Percentiles rank a stretch among this genome's conserved stretches.
These are phyloP conservation scores for Nitzschia sp. DNA, from an alignment of 108 stramenopile genomes.

Conservation along the genomic window DNA sequence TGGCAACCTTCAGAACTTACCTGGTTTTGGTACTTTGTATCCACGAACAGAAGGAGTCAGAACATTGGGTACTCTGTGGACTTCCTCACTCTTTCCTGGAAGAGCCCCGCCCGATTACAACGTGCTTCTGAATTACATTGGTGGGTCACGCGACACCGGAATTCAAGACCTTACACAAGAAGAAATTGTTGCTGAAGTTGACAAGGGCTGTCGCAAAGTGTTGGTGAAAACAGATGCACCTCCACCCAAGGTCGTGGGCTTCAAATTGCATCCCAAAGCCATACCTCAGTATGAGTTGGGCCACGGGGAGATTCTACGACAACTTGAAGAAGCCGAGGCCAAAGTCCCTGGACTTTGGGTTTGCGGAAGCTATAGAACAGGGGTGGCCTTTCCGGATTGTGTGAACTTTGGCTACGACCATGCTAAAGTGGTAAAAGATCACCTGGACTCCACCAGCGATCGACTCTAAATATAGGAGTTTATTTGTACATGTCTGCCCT, in stretches of 20 bases:
- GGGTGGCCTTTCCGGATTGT: constrained; percentile 95
- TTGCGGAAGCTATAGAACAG: constrained; percentile 91
- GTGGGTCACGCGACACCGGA: constrained; percentile 89
- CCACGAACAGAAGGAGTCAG: constrained; percentile 86
- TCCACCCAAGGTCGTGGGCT: constrained; percentile 76
- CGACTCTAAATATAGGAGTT: too few species aligned
- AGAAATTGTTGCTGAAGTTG: constrained; percentile 86
- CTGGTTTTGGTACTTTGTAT: constrained; percentile 90
- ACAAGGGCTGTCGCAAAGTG: constrained; percentile 80
- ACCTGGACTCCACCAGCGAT: constrained; percentile 36
- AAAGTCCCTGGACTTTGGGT: constrained; percentile 75
- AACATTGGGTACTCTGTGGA: constrained; percentile 92
- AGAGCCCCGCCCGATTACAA: constrained; percentile 86
- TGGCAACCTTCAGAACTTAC: constrained; percentile 68
- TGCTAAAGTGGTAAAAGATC: constrained; percentile 68
- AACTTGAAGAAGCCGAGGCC: constrained; percentile 33
- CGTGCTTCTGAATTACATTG: constrained; percentile 92
- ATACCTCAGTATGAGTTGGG: constrained; percentile 60
- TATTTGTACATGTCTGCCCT: too few species aligned
- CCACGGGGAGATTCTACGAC: constrained; percentile 59
- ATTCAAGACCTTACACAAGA: constrained; percentile 80
- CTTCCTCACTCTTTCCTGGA: constrained; percentile 91
- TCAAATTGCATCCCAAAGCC: constrained; percentile 90
- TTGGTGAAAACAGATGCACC: constrained; percentile 84
- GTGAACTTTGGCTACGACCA: constrained; percentile 90